These are phyloP conservation scores for Populus deltoides DNA, from an alignment of 345 rosid species.

Conservation along the genomic window DNA sequence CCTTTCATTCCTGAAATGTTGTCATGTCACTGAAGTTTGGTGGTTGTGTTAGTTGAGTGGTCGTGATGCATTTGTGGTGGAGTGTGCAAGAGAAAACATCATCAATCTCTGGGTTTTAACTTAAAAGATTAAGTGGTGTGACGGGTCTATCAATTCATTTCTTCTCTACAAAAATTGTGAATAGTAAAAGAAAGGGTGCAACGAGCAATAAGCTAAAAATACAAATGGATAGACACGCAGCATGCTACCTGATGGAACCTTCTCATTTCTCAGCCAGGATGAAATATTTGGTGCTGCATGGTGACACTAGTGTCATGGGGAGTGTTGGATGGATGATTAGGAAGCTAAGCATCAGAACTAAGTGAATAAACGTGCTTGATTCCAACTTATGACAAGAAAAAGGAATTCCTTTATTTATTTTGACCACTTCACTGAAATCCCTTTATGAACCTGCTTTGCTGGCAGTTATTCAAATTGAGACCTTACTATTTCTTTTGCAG, in stretches of 20 bases:
- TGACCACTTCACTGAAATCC: not conserved
- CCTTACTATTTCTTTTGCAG: slow-evolving; percentile 38
- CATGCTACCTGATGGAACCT: not conserved
- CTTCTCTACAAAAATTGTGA: not conserved
- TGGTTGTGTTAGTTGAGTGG: not conserved
- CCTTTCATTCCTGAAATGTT: not conserved
- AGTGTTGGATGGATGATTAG: not conserved
- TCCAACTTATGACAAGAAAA: not conserved
- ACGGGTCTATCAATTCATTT: not conserved
- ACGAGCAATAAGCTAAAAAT: not conserved
- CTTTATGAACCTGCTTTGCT: not conserved
- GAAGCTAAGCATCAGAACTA: not conserved
- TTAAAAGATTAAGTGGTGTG: not conserved
- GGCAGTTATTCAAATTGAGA: not conserved
- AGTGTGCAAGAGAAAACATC: not conserved
- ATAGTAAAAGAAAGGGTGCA: not conserved
- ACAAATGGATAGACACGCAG: not conserved
- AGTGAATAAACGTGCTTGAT: not conserved
- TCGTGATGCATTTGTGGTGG: not conserved
- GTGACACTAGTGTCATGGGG: not conserved
- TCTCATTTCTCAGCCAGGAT: not conserved
- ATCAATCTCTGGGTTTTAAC: not conserved
- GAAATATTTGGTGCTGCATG: not conserved
- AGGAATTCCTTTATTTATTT: not conserved
- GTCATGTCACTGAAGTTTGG: not conserved